Evolutionary conservation across 2,329 filamentous ascomycete genomes (phyloP), one percentile per base, ranked within the genome.

Genomic region (Stemphylium vesicarium): DNA sequence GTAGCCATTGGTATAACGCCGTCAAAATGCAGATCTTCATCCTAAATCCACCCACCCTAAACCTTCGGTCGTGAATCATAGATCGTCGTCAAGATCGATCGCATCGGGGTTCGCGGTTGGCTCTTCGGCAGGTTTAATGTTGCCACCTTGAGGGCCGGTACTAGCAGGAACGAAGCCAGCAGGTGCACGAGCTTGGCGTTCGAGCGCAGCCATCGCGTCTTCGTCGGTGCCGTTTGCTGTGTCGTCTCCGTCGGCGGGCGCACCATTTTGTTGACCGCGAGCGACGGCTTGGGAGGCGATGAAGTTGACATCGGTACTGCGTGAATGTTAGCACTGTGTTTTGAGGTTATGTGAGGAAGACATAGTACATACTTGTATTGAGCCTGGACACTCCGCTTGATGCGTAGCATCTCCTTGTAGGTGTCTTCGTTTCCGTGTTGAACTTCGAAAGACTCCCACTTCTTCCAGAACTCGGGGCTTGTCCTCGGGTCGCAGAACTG

Each of bases 341-440:
- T 24, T 15, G 29, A 6, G 16, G 5, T 32, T 22, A 20, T 24
- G 5, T 29, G 26, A 29, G 10, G 32, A 32, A 45, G 13, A 31
- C 15, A 18, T 9, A 11, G 9, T 32, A 78, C 81, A 71, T 83
- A 86, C 84, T 98, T 98, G 82, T 96, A 99, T 79, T 97, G 91
- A 48, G 95, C 94, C 77, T 97, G 92, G 11, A 99, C 95, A 76
- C 92, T 96, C 73, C 95, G 84, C 83, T 98, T 99, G 81, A 99
- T 92, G 26, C 95, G 88, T 59, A 98, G 82, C 95, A 99, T 99
- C 75, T 99, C 95, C 80, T 96, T 97, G 83, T 96, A 99, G 0
- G 96, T 99, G 75, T 99, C 95, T 75, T 99, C 96, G 78, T 99
- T 99, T 62, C 95, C 95, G 72, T 99, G 95, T 74, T 96, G 90